Evolutionary conservation across 139 green algal species (phyloP).

Genomic region (Haematococcus sp.): DNA sequence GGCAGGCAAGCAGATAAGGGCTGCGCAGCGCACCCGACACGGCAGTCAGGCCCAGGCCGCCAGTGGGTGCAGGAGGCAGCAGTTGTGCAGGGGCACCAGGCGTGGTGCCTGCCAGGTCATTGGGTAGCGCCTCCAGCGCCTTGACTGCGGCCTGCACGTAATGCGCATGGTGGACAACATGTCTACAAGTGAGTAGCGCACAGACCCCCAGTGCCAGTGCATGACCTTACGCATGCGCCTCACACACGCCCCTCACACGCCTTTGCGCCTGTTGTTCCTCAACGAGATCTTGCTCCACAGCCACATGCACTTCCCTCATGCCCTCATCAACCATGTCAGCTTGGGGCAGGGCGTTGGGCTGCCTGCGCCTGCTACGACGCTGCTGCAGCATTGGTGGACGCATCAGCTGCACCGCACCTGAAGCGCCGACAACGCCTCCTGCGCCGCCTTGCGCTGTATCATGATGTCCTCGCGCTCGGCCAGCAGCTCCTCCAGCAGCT

Average conservation of each 20-base stretch:
- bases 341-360: too few relatives aligned
- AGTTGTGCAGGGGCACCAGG: background rate
- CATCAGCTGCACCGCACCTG: background rate
- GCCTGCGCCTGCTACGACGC: too few relatives aligned
- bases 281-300: too few relatives aligned
- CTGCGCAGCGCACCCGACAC: background rate
- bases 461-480: constrained; percentile 78
- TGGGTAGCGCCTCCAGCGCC: constrained; percentile 58
- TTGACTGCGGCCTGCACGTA: constrained; percentile 31
- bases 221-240: too few relatives aligned
- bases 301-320: too few relatives aligned
- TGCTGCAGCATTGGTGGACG: too few relatives aligned
- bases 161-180: background rate
- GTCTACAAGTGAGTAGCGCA: background rate
- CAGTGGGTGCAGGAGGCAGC: background rate
- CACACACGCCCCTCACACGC: too few relatives aligned
- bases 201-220: background rate
- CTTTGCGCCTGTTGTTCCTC: too few relatives aligned
- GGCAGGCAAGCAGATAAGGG: background rate
- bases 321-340: too few relatives aligned
- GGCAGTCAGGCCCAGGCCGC: background rate
- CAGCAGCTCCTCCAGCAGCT: constrained; percentile 74
- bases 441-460: constrained; percentile 2
- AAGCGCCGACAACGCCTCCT: constrained; percentile 28
- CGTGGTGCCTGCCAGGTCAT: constrained; percentile 29